Conservation (phyloP, 2,329 filamentous ascomycete species). For the Penicillium occitanis region DNA sequence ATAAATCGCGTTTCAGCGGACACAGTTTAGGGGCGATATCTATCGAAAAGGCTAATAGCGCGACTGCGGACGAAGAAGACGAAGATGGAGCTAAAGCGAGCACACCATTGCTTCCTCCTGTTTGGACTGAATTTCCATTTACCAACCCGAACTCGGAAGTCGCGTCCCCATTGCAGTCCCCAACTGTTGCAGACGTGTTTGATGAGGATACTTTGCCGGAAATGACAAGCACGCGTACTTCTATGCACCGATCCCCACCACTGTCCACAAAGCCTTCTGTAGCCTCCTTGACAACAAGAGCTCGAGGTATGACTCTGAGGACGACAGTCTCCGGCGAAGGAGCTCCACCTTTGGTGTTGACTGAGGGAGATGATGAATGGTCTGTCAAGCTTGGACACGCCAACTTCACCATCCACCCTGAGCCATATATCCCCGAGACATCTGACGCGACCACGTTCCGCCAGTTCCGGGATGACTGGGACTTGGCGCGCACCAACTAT, state of each 20-base stretch:
- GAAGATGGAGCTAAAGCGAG: constrained; percentile 58
- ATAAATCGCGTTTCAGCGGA: constrained; percentile 49
- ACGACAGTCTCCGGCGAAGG: constrained; percentile 44
- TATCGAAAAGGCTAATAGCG: constrained; percentile 53
- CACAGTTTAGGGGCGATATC: constrained; percentile 54
- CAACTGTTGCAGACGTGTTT: constrained; percentile 66
- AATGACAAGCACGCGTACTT: constrained; percentile 51
- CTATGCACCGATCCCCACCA: constrained; percentile 63
- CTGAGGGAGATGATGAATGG: constrained; percentile 73
- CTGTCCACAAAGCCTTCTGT: constrained; percentile 75
- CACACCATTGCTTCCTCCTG: constrained; percentile 81
- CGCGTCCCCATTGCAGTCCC: constrained; percentile 83
- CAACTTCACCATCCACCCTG: constrained; percentile 84
- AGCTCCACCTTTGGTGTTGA: constrained; percentile 60
- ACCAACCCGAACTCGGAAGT: constrained; percentile 56
- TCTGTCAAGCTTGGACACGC: constrained; percentile 82
- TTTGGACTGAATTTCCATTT: constrained; percentile 62
- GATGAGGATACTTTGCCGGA: constrained; percentile 44
- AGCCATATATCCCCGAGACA: constrained; percentile 69
- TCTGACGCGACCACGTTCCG: constrained; percentile 62
- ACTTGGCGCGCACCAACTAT: constrained; percentile 78
- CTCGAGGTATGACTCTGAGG: constrained; percentile 46
- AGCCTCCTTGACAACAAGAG: constrained; percentile 66
- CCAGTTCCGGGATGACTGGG: constrained; percentile 75
- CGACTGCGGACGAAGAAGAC: constrained; percentile 55